Evolutionary conservation across 306 rosid species (phyloP).

Genomic region (Albizia julibrissin): DNA sequence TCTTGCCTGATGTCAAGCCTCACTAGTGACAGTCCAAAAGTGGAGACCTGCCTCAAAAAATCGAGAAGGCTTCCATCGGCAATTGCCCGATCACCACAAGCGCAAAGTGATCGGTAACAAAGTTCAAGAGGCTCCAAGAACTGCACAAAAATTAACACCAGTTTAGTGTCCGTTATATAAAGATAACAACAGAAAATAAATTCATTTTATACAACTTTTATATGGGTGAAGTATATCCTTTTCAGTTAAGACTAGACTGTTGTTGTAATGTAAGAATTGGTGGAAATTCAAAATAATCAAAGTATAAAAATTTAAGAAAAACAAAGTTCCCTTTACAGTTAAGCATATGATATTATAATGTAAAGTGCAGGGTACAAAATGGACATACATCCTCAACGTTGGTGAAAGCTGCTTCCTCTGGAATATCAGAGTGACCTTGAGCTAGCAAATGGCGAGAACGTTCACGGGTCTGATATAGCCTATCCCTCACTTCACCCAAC

Average conservation of each 20-base stretch:
- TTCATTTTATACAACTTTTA: neutral
- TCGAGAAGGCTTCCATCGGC: slow-evolving; percentile 98
- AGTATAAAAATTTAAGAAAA: neutral
- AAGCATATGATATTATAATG: neutral
- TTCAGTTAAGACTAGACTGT: neutral
- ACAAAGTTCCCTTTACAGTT: neutral
- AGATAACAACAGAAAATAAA: slow-evolving; percentile 12
- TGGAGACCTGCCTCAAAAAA: slow-evolving; percentile 96
- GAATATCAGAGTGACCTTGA: slow-evolving; percentile 80
- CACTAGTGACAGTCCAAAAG: slow-evolving; percentile 90
- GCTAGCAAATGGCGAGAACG: slow-evolving; percentile 89
- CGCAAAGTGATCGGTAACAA: slow-evolving; percentile 87
- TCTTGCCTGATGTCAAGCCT: slow-evolving; percentile 97
- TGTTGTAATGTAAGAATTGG: neutral
- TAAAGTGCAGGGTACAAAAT: slow-evolving; percentile 17
- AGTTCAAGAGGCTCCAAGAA: slow-evolving; percentile 95
- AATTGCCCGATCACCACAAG: slow-evolving; percentile 86
- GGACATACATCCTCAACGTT: slow-evolving; percentile 72
- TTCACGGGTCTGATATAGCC: slow-evolving; percentile 94
- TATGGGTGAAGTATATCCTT: neutral
- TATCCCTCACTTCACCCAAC: slow-evolving; percentile 91
- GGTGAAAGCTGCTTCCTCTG: slow-evolving; percentile 86
- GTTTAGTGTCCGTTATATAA: slow-evolving; percentile 36
- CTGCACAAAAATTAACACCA: slow-evolving; percentile 45
- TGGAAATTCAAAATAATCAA: slow-evolving; percentile 2